These are phyloP conservation scores for Eutrema salsugineum DNA, from an alignment of 441 rosid species.

Conservation along the genomic window DNA sequence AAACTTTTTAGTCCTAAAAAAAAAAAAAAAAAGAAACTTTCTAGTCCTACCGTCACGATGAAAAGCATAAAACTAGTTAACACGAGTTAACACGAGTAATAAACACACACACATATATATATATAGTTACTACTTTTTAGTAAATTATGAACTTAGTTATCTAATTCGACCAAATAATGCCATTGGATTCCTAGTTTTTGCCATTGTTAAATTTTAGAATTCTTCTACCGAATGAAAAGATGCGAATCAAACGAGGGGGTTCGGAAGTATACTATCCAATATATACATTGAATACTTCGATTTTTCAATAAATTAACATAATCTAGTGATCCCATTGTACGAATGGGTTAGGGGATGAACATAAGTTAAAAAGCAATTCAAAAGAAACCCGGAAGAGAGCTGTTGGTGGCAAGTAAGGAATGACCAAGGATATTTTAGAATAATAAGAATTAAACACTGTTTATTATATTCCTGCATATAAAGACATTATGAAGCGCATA, in stretches of 20 bases:
- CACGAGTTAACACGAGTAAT: no score
- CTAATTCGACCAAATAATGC: background rate
- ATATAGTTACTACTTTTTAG: no score
- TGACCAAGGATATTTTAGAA: background rate
- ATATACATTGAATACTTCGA: background rate
- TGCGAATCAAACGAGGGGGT: background rate
- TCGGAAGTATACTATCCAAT: background rate
- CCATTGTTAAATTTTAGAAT: background rate
- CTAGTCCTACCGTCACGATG: background rate
- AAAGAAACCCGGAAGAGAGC: background rate
- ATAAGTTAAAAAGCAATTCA: background rate
- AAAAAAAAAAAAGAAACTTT: no score
- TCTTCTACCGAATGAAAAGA: background rate
- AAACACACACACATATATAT: no score
- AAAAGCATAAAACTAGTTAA: no score
- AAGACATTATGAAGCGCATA: background rate
- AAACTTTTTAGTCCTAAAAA: background rate
- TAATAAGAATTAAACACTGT: background rate
- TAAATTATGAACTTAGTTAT: background rate
- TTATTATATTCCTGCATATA: background rate
- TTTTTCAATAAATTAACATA: background rate
- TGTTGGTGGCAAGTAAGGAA: background rate
- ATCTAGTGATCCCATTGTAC: background rate
- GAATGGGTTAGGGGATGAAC: conserved; percentile 7
- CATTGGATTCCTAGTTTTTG: background rate